Percentiles rank a stretch among this genome's conserved stretches.
These are phyloP conservation scores for Epithele typhae DNA, from an alignment of 768 basidiomycete species.

Conservation along the genomic window DNA sequence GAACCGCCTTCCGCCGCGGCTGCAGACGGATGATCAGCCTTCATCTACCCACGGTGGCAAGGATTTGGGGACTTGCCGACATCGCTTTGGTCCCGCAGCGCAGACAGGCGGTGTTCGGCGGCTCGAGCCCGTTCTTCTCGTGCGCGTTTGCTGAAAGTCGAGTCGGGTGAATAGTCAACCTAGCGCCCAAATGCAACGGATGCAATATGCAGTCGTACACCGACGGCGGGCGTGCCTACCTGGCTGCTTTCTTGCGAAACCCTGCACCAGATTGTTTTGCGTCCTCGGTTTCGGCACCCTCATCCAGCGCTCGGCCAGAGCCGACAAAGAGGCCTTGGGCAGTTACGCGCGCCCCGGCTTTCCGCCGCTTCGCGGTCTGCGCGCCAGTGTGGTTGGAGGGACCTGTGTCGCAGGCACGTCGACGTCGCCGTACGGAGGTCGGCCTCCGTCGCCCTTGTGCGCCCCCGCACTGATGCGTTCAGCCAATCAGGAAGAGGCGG, in stretches of 20 bases:
- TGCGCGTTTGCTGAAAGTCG: conserved; percentile 59
- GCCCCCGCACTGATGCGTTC: conserved; percentile 61
- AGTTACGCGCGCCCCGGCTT: conserved; percentile 66
- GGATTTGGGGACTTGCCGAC: too few relatives aligned
- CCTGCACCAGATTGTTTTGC: conserved; percentile 47
- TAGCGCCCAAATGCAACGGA: not conserved
- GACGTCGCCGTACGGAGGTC: conserved; percentile 38
- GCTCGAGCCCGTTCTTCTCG: conserved; percentile 75
- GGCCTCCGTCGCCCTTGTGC: conserved; percentile 64
- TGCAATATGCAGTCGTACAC: too few relatives aligned
- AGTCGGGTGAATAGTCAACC: not conserved
- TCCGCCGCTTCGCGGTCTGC: conserved; percentile 64
- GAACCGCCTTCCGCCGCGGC: too few relatives aligned
- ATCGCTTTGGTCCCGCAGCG: conserved; percentile 38
- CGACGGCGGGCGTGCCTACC: conserved; percentile 46
- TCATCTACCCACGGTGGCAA: too few relatives aligned
- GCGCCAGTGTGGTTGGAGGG: conserved; percentile 56
- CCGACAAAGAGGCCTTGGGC: conserved; percentile 58
- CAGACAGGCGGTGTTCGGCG: conserved; percentile 56
- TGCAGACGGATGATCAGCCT: too few relatives aligned
- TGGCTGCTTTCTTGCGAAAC: conserved; percentile 67
- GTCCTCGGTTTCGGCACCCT: conserved; percentile 32
- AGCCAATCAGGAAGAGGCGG: not conserved
- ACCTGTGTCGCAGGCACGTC: conserved; percentile 36
- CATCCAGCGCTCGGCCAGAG: conserved; percentile 48